A percentile compares a stretch with the other conserved stretches of the same genome.
phyloP scores from a whole-genome alignment of 192 early-diverging fungal species.

The Linnemannia exigua region DNA sequence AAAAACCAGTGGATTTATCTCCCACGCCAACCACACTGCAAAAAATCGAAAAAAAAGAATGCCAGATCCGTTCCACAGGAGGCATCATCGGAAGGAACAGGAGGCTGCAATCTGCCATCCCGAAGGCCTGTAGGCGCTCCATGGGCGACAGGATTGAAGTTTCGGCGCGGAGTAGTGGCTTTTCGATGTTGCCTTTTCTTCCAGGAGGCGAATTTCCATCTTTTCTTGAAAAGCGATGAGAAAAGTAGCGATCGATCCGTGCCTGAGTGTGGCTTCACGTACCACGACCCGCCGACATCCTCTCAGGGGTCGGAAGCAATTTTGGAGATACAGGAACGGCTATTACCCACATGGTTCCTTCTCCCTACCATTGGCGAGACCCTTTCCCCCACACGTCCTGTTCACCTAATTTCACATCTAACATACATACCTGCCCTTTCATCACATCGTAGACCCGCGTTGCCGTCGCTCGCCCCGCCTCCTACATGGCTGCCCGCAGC shows the following conservation, averaged over 20 bases:
- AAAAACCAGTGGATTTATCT: background rate
- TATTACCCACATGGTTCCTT: background rate
- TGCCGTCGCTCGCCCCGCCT: conserved; percentile 60
- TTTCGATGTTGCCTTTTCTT: background rate
- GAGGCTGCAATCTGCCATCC: background rate
- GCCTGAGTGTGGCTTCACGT: background rate
- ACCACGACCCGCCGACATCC: background rate
- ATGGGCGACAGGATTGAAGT: background rate
- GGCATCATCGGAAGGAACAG: background rate
- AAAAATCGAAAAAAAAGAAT: background rate
- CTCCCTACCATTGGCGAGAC: background rate
- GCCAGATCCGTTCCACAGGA: background rate
- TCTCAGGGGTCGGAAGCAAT: background rate
- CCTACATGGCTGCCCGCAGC: conserved; percentile 67
- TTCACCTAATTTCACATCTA: background rate
- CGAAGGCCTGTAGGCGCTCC: background rate
- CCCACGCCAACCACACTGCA: background rate
- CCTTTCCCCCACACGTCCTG: background rate
- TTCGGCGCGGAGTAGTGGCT: background rate
- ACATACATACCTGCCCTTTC: background rate
- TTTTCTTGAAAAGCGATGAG: background rate
- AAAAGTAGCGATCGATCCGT: background rate
- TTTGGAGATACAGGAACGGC: background rate
- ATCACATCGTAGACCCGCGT: conserved; percentile 33
- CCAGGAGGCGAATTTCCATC: background rate